Evolutionary conservation across 306 rosid species (phyloP).

Genomic region (Parietaria judaica): DNA sequence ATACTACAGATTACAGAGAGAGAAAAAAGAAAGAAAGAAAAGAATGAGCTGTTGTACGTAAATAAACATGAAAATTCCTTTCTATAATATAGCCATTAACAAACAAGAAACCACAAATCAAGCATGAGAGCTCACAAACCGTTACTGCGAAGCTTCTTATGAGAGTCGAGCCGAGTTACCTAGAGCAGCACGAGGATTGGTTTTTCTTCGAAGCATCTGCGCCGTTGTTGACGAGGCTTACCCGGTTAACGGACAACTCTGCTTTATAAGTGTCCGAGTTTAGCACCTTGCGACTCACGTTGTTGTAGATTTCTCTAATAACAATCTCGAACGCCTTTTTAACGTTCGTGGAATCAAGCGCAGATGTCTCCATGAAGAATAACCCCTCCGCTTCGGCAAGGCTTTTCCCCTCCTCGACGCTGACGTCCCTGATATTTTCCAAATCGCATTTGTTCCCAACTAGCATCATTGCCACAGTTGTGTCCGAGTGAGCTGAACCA

Average conservation of each 20-base stretch:
- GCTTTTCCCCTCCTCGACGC: conserved; percentile 78
- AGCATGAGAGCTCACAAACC: conserved; percentile 22
- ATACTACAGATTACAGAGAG: conserved; percentile 27
- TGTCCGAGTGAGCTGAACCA: conserved; percentile 83
- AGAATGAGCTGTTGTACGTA: conserved; percentile 20
- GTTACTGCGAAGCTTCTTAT: conserved; percentile 15
- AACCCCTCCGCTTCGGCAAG: conserved; percentile 87
- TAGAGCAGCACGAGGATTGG: conserved; percentile 69
- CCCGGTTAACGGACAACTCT: conserved; percentile 82
- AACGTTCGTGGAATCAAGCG: conserved; percentile 78
- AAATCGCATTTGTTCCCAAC: conserved; percentile 89
- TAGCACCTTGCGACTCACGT: conserved; percentile 86
- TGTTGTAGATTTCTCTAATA: conserved; percentile 78
- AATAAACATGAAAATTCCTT: conserved; percentile 18
- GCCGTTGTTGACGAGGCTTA: conserved; percentile 68
- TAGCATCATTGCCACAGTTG: conserved; percentile 82
- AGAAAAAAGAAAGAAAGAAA: not conserved
- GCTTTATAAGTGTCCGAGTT: conserved; percentile 90
- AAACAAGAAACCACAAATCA: conserved; percentile 26
- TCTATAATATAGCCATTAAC: conserved; percentile 31
- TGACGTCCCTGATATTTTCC: conserved; percentile 71
- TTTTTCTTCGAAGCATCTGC: conserved; percentile 45
- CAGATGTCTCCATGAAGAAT: conserved; percentile 96
- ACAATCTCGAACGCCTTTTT: conserved; percentile 79
- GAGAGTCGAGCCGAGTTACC: conserved; percentile 29